Evolutionary conservation across 768 basidiomycete species (phyloP), one percentile per base, ranked within the genome.

Genomic region (Hortiboletus campestris): DNA sequence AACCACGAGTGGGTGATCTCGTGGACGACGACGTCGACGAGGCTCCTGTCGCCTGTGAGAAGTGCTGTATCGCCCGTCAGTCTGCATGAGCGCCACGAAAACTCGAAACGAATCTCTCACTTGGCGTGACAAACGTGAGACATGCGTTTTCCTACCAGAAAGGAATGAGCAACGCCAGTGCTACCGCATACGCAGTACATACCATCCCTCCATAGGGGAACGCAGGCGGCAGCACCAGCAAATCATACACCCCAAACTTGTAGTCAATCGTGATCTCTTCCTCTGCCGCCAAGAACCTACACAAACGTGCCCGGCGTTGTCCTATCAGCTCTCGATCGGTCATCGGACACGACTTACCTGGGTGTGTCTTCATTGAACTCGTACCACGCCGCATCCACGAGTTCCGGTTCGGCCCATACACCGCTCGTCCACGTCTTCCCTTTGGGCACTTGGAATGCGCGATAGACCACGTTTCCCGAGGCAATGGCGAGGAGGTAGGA

Each of bases 131-230:
- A 75, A 94, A 95, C 2, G 89, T 84, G 57, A 94, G 67, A 65
- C 91, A 94, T 0, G 90, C 84, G 64, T 94, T 94, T 83, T 94
- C 92, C 90, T 89, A 58, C 7, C 48, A 9, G 63, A 35, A 46
- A 28, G 10, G 32, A 25, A 36, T 60, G 10, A 51, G 39, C n/a
- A 22, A 49, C 28, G 5, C 36, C 3, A n/a, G 16, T 17, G 47
- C 53, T 7, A n/a, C 25, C 34, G 25, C 38, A 10, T 6, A 13
- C 16, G 16, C 17, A 17, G 17, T 25, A 56, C 58, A n/a, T 57
- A 85, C 86, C 90, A 90, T 88, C 49, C 91, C 91, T 46, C 93
- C 93, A 67, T 90, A 96, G 0, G 94, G 94, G 78, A 96, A 97
- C 1, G 89, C 85, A 8, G 91, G 89, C 1, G 94, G 94, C 8